These are phyloP conservation scores for Scleromitrula shiraiana DNA, from an alignment of 2,329 filamentous ascomycete genomes.

Conservation along the genomic window DNA sequence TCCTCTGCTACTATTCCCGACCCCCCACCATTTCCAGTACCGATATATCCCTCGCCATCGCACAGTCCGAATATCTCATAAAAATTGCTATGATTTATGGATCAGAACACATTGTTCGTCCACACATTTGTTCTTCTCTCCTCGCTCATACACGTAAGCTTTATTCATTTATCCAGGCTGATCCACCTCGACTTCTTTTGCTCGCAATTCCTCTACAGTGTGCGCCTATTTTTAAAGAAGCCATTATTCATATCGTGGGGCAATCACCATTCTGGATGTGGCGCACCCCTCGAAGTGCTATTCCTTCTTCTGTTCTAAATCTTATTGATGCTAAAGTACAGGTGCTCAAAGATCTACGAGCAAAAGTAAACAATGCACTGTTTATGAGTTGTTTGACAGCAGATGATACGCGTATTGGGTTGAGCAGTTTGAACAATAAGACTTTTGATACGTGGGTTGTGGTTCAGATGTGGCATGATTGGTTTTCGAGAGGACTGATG, in stretches of 20 bases:
- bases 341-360: slow-evolving; percentile 8
- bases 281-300: neutral
- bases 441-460: slow-evolving; percentile 18
- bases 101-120: slow-evolving; percentile 7
- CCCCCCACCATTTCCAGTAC: slow-evolving; percentile 11
- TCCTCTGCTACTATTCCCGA: slow-evolving; percentile 12
- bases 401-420: neutral
- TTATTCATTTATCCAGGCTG: slow-evolving; percentile 11
- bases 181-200: slow-evolving; percentile 20
- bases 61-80: slow-evolving; percentile 13
- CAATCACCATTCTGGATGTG: slow-evolving; percentile 16
- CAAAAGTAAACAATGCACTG: slow-evolving; percentile 13
- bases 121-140: slow-evolving; percentile 11
- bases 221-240: slow-evolving; percentile 20
- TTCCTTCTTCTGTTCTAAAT: neutral
- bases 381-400: slow-evolving; percentile 12
- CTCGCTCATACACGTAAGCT: slow-evolving; percentile 14
- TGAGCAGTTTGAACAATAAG: slow-evolving; percentile 16
- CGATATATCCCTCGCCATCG: slow-evolving; percentile 12
- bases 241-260: slow-evolving; percentile 22
- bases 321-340: slow-evolving; percentile 15
- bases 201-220: slow-evolving; percentile 14
- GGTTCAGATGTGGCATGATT: slow-evolving; percentile 22
- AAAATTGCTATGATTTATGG: slow-evolving; percentile 9
- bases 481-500: slow-evolving; percentile 15